Base-by-base conservation (phyloP, 768 basidiomycete genomes). In the Suillus lakei region DNA sequence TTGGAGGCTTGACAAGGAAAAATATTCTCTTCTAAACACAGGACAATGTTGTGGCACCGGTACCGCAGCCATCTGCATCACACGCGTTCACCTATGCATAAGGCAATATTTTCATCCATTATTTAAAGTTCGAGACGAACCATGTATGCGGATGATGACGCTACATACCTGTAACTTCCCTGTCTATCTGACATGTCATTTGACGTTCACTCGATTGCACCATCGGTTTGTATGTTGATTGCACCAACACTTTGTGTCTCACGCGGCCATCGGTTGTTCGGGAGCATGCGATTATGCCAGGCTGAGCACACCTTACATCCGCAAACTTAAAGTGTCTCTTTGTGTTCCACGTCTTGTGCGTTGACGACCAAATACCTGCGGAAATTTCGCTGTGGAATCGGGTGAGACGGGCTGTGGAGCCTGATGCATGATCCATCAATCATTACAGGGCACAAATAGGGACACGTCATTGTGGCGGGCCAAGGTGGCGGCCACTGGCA, bases 181-280 rank as follows among this genome's bases (percentile, higher is more conserved):
- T 38, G 58, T 28, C 39, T 5, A 28, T 41, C 38, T 59, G 58
- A 59, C 26, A 59, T 39, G 56, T 28, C 26, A 58, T 10, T 28
- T 59, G 38, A 39, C 39, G 6, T 59, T 21, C 28, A 21, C 39
- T 28, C 10, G 10, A 59, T 59, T 39, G 26, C n/a, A 13, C 55
- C 39, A 59, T 28, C 6, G 39, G 10, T 12, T 28, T 41, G 18
- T 32, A 28, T 26, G 15, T 18, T 38, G 55, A 16, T 56, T 10
- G 55, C 15, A 26, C 23, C 1, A 26, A 26, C 16, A 13, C 15
- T 39, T 18, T 58, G 18, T 58, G 30, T 59, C 58, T 59, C 58
- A 59, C 58, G 58, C 58, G 28, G 58, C 38, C 39, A 59, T 39
- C 58, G 39, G 26, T 28, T 38, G 36, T 38, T 56, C 9, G 36